These are phyloP conservation scores for Vickermania spadyakhi DNA, from an alignment of 208 protist genomes.

Conservation along the genomic window DNA sequence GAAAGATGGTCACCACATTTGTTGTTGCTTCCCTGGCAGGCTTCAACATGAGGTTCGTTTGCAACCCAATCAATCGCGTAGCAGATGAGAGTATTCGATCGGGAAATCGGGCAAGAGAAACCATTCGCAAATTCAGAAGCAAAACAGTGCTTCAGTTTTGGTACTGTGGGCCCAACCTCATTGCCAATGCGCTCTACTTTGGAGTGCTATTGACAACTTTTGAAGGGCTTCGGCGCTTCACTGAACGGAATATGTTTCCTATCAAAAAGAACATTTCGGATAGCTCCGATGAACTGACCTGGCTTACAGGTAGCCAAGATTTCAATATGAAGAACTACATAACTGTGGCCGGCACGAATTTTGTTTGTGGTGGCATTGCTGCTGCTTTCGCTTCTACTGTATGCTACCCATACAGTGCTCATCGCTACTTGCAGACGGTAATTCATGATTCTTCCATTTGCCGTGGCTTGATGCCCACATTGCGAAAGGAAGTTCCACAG, in stretches of 20 bases:
- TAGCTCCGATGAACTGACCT: neutral
- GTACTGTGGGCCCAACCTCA: conserved; percentile 74
- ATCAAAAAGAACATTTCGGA: conserved; percentile 6
- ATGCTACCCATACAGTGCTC: conserved; percentile 80
- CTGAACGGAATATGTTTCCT: conserved; percentile 57
- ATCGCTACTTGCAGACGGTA: conserved; percentile 84
- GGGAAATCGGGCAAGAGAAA: conserved; percentile 34
- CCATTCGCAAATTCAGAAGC: conserved; percentile 46
- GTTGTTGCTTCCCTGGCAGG: conserved; percentile 63
- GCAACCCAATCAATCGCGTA: conserved; percentile 79
- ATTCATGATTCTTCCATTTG: conserved; percentile 88
- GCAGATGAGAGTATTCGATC: conserved; percentile 73
- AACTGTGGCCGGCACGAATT: conserved; percentile 42
- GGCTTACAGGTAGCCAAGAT: conserved; percentile 12
- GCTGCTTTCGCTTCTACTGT: conserved; percentile 76
- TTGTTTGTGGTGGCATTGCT: conserved; percentile 57
- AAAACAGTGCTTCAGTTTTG: conserved; percentile 87
- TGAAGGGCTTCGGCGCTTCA: conserved; percentile 82
- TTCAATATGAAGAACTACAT: conserved; percentile 57
- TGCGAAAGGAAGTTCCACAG: conserved; percentile 86
- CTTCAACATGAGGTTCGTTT: conserved; percentile 78
- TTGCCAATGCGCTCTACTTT: conserved; percentile 83
- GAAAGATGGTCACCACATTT: conserved; percentile 79
- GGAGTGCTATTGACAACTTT: conserved; percentile 81
- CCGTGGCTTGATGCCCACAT: conserved; percentile 57